A percentile compares a stretch with the other conserved stretches of the same genome.
phyloP scores from a whole-genome alignment of 805 yeast genomes.

The Ogataea populi-albae region DNA sequence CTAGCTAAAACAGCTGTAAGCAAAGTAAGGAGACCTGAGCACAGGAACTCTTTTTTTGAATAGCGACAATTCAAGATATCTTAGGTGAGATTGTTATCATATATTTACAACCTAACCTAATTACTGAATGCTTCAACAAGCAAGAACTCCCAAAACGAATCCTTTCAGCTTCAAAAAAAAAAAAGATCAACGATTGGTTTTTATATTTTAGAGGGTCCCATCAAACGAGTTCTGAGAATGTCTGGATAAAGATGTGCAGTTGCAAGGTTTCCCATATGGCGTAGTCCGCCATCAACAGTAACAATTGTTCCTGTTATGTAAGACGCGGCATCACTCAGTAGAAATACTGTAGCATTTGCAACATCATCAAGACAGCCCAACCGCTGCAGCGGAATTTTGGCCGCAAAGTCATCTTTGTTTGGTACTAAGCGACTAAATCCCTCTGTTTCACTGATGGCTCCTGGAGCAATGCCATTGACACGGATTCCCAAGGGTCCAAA shows the following conservation, averaged over 20 bases:
- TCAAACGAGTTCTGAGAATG: constrained; percentile 30
- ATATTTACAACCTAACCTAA: no score
- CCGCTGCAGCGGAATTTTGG: constrained; percentile 62
- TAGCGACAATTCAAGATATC: no score
- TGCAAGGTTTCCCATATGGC: constrained; percentile 67
- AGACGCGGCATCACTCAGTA: constrained; percentile 79
- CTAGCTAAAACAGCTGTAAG: no score
- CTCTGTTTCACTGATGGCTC: constrained; percentile 84
- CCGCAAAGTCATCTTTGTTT: constrained; percentile 37
- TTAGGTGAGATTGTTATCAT: no score
- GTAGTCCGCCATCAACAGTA: constrained; percentile 87
- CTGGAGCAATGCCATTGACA: constrained; percentile 87
- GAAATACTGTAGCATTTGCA: constrained; percentile 80
- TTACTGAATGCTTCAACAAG: no score
- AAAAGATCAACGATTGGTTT: no score
- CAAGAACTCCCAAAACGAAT: no score
- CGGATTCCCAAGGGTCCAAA: constrained; percentile 87
- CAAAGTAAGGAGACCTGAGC: no score
- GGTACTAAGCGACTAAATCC: constrained; percentile 68
- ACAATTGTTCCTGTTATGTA: constrained; percentile 75
- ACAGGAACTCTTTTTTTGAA: no score
- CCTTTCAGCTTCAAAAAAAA: background rate
- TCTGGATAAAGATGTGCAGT: constrained; percentile 41
- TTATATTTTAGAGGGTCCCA: constrained; percentile 25
- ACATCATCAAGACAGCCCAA: constrained; percentile 73